A percentile compares a stretch with the other conserved stretches of the same genome.
Conservation (phyloP, 2,329 filamentous ascomycete genomes). For the Blastomyces parvus region DNA sequence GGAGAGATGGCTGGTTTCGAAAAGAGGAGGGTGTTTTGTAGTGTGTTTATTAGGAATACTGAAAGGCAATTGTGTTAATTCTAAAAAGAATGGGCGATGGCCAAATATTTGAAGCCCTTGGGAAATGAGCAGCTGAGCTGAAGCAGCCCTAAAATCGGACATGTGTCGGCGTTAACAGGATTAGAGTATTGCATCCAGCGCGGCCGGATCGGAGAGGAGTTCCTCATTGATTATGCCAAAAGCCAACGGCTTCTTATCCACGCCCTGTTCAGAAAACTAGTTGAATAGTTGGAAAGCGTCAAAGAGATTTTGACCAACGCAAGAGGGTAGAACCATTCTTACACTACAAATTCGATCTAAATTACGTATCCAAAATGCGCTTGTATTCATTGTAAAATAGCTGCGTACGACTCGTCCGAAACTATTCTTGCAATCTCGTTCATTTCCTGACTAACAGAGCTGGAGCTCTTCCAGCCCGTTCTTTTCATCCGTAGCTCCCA, state of each 20-base stretch:
- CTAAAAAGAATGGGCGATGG: background rate
- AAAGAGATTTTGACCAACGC: background rate
- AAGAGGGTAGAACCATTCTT: background rate
- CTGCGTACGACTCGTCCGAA: background rate
- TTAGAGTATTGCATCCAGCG: background rate
- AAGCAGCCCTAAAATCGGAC: background rate
- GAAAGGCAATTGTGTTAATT: background rate
- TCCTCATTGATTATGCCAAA: background rate
- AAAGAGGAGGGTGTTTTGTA: background rate
- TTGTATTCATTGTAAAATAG: background rate
- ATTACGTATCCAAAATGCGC: background rate
- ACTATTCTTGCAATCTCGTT: background rate
- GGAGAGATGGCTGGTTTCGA: background rate
- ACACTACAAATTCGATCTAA: background rate
- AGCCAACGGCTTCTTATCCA: no score
- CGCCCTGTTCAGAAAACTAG: no score
- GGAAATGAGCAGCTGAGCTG: no score
- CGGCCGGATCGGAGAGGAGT: background rate
- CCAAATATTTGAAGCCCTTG: background rate
- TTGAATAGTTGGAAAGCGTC: background rate
- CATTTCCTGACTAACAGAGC: background rate
- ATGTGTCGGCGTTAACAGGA: background rate
- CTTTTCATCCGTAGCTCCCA: background rate
- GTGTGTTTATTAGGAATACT: background rate
- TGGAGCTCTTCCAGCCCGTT: background rate